These are phyloP conservation scores for Botrytis medusae DNA, from an alignment of 2,329 filamentous ascomycete genomes.

Conservation along the genomic window DNA sequence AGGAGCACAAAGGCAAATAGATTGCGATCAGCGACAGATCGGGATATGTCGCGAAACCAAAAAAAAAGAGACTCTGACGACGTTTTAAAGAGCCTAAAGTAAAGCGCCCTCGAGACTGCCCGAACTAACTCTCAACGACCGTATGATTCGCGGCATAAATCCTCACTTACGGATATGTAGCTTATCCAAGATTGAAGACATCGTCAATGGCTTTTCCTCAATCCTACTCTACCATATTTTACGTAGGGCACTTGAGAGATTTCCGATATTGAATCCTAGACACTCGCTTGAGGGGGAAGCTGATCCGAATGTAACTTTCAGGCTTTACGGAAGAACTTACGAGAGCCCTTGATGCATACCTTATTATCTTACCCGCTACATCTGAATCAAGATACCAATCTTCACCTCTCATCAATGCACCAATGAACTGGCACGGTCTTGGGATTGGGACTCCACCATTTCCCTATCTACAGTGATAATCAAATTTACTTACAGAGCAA, in stretches of 20 bases:
- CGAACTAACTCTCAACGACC: slow-evolving; percentile 6
- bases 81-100: slow-evolving; percentile 1
- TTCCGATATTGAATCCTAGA: slow-evolving; percentile 1
- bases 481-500: slow-evolving; percentile 6
- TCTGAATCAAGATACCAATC: not conserved
- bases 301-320: slow-evolving; percentile 19
- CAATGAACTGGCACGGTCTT: slow-evolving; percentile 6
- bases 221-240: not conserved
- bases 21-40: slow-evolving; percentile 13
- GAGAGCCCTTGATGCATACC: slow-evolving; percentile 15
- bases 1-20: slow-evolving; percentile 5
- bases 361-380: slow-evolving; percentile 2
- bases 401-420: not conserved
- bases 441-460: not conserved
- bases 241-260: slow-evolving; percentile 1
- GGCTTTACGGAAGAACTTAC: slow-evolving; percentile 5
- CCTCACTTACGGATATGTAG: not conserved
- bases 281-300: slow-evolving; percentile 12
- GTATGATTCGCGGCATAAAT: not conserved
- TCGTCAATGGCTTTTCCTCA: slow-evolving; percentile 10
- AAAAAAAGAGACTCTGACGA: slow-evolving; percentile 6
- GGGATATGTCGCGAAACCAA: slow-evolving; percentile 9
- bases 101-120: not conserved
- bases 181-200: slow-evolving; percentile 7
- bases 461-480: slow-evolving; percentile 13